These are phyloP conservation scores for Cetradonia linearis DNA, from an alignment of 495 filamentous ascomycete species.

Conservation along the genomic window DNA sequence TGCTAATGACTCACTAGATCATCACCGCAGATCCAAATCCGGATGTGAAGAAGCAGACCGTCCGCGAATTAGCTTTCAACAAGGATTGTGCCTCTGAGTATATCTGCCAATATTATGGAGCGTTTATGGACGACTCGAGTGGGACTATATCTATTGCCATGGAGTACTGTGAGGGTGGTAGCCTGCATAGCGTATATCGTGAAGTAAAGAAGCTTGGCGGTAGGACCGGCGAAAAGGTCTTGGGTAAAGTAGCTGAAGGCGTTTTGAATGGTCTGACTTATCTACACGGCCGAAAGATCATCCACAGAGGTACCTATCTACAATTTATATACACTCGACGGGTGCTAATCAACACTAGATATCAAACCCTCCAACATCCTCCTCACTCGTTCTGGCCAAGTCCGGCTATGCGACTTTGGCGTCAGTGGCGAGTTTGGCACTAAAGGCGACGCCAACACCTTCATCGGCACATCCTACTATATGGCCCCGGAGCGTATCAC, in stretches of 20 bases:
- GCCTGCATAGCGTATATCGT: slow-evolving; percentile 88
- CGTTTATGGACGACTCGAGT: slow-evolving; percentile 74
- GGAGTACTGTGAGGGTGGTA: slow-evolving; percentile 98
- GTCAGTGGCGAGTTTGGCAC: slow-evolving; percentile 97
- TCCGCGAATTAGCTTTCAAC: slow-evolving; percentile 93
- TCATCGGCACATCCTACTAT: slow-evolving; percentile 97
- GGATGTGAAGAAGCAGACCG: slow-evolving; percentile 94
- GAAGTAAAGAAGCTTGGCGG: slow-evolving; percentile 93
- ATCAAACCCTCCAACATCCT: slow-evolving; percentile 99
- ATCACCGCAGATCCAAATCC: slow-evolving; percentile 97
- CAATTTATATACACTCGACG: background rate
- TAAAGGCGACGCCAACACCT: slow-evolving; percentile 96
- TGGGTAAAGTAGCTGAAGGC: slow-evolving; percentile 96
- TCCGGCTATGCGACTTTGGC: slow-evolving; percentile 97
- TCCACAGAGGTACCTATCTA: slow-evolving; percentile 60
- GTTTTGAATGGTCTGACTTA: slow-evolving; percentile 92
- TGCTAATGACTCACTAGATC: slow-evolving; percentile 46
- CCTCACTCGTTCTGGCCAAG: slow-evolving; percentile 80
- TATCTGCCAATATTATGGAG: slow-evolving; percentile 95
- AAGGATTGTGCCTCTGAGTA: slow-evolving; percentile 89
- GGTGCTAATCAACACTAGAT: slow-evolving; percentile 38
- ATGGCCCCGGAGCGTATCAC: slow-evolving; percentile 99
- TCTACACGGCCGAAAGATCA: slow-evolving; percentile 92
- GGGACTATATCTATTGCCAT: slow-evolving; percentile 97
- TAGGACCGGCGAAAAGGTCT: slow-evolving; percentile 90